Evolutionary conservation across 2,329 filamentous ascomycete genomes (phyloP).

Genomic region (Lomentospora prolificans): DNA sequence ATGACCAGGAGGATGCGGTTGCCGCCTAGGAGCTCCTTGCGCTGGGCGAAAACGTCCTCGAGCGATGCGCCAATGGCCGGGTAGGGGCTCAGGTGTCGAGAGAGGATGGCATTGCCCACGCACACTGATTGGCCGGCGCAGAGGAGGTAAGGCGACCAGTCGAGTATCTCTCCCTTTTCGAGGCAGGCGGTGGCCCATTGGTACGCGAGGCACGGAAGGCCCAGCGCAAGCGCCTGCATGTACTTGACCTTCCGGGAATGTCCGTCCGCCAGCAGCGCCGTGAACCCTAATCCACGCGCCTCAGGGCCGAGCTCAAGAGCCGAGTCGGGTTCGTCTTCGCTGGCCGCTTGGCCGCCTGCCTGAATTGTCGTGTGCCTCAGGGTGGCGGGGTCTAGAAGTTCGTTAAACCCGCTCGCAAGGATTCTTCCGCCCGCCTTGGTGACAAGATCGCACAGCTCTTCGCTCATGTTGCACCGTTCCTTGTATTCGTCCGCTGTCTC

Average conservation of each 20-base stretch:
- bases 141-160: constrained; percentile 75
- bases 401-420: constrained; percentile 66
- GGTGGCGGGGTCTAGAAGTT: constrained; percentile 53
- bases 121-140: constrained; percentile 73
- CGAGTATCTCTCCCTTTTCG: constrained; percentile 47
- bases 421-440: constrained; percentile 61
- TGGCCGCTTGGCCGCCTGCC: not conserved
- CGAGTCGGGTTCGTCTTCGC: not conserved
- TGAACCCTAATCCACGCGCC: constrained; percentile 57
- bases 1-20: constrained; percentile 65
- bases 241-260: constrained; percentile 86
- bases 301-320: constrained; percentile 42
- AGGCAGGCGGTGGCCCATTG: constrained; percentile 74
- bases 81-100: constrained; percentile 57
- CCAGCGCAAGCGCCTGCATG: constrained; percentile 86
- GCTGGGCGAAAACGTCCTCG: constrained; percentile 41
- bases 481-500: constrained; percentile 41
- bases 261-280: constrained; percentile 74
- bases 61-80: constrained; percentile 47
- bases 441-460: constrained; percentile 51
- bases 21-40: constrained; percentile 54
- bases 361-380: not conserved
- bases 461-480: constrained; percentile 28
- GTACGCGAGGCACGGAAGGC: constrained; percentile 73
- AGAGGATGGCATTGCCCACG: constrained; percentile 67